phyloP scores from a whole-genome alignment of 768 basidiomycete species.

The Flagelloscypha sp. region DNA sequence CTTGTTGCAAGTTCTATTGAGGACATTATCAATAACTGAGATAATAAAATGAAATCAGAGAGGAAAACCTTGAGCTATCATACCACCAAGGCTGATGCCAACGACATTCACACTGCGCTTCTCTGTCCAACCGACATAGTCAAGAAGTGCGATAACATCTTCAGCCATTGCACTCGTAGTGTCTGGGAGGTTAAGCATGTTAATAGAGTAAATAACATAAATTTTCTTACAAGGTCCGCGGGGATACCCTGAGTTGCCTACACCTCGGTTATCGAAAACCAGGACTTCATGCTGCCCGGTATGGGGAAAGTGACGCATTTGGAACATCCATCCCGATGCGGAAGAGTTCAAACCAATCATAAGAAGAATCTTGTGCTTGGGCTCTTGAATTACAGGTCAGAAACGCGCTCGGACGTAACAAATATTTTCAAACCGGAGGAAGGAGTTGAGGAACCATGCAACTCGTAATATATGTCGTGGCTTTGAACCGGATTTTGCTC shows the following conservation, averaged over 20 bases:
- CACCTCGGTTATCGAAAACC: constrained; percentile 82
- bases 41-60: background rate
- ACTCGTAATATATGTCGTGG: constrained; percentile 74
- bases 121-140: constrained; percentile 65
- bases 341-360: constrained; percentile 48
- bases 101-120: constrained; percentile 59
- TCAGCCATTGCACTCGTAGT: constrained; percentile 76
- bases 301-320: constrained; percentile 58
- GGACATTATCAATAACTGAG: constrained; percentile 4
- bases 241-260: constrained; percentile 66
- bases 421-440: constrained; percentile 60
- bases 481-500: constrained; percentile 43
- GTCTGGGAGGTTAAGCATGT: constrained; percentile 2
- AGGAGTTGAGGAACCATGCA: constrained; percentile 65
- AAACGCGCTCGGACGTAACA: constrained; percentile 17
- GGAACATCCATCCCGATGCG: constrained; percentile 54
- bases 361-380: constrained; percentile 8
- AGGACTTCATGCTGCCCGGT: constrained; percentile 48
- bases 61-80: constrained; percentile 84
- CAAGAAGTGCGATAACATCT: constrained; percentile 57
- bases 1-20: constrained; percentile 54
- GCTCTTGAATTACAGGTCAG: background rate
- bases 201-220: background rate
- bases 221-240: constrained; percentile 58
- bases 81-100: constrained; percentile 72